Base-by-base conservation (phyloP, 1,284 basidiomycete species). In the Leccinum angustisporum region DNA sequence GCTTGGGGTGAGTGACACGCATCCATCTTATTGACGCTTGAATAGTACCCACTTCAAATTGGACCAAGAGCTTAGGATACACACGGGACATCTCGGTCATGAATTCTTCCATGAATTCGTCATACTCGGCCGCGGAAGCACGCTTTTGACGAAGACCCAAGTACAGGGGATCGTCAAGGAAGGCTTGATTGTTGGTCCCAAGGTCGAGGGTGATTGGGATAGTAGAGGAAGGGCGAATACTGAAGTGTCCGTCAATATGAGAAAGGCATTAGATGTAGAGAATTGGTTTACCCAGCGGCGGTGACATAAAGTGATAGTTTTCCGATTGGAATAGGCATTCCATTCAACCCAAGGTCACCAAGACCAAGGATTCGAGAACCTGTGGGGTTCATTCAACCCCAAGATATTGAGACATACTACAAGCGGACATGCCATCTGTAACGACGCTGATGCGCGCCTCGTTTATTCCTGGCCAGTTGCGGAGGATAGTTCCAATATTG, bases 291-390 rank as follows among this genome's bases (percentile, higher is more conserved):
- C 88, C 90, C 90, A 63, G 91, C 91, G 52, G 94, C 94, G 36
- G 94, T 93, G 63, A 97, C 84, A 73, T 97, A 98, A 40, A 98
- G 83, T 25, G 92, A 94, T 13, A 98, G 82, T 77, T 98, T 98
- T 52, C 95, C 95, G 64, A 97, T 91, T 21, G 91, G 87, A 70
- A 98, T 98, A 3, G 94, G 94, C 88, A 97, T 92, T n/a, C 90
- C 90, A 68, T 92, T 91, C 33, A 90, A 81, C 53, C 90, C 90
- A 46, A 97, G 86, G 74, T 98, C 96, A 38, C 96, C 96, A 33
- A 98, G 80, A 65, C 96, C 95, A 30, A 98, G 84, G 68, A 98
- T 97, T 60, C 95, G 88, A 16, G 92, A 95, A 43, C 89, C 87
- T 90, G 63, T 25, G 4, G 13, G 9, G 14, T 43, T 31, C 8